These are phyloP conservation scores for Lasiodiplodia citricola DNA, from an alignment of 2,329 filamentous ascomycete species.

Conservation along the genomic window DNA sequence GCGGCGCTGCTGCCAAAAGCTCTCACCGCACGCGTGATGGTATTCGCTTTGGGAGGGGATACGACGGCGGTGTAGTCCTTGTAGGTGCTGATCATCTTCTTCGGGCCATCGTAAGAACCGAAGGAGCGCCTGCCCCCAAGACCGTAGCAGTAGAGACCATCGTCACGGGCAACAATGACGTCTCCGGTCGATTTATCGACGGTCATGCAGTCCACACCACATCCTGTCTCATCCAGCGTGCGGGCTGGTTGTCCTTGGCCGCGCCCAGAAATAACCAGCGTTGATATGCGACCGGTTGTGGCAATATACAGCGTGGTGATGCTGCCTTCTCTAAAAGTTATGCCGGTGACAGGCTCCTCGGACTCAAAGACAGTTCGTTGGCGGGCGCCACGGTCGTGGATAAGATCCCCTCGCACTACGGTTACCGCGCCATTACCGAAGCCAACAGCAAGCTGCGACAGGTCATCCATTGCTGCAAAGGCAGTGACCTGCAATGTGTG, in stretches of 20 bases:
- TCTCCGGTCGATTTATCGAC: slow-evolving; percentile 80
- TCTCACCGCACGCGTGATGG: slow-evolving; percentile 62
- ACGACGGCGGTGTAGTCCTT: slow-evolving; percentile 87
- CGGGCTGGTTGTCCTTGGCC: slow-evolving; percentile 89
- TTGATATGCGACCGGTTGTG: slow-evolving; percentile 86
- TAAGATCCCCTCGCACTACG: slow-evolving; percentile 88
- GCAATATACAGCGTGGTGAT: slow-evolving; percentile 86
- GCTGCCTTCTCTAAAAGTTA: slow-evolving; percentile 72
- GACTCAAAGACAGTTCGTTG: slow-evolving; percentile 96
- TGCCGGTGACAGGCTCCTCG: slow-evolving; percentile 91
- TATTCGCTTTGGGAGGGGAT: slow-evolving; percentile 71
- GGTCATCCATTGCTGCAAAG: slow-evolving; percentile 83
- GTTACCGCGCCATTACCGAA: slow-evolving; percentile 96
- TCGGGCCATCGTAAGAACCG: slow-evolving; percentile 89
- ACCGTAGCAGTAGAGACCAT: slow-evolving; percentile 94
- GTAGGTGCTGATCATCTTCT: slow-evolving; percentile 79
- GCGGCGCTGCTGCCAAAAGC: slow-evolving; percentile 74
- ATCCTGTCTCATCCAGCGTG: slow-evolving; percentile 86
- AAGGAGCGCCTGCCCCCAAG: slow-evolving; percentile 83
- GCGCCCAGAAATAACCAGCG: slow-evolving; percentile 82
- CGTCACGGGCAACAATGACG: slow-evolving; percentile 89
- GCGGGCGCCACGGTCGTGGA: slow-evolving; percentile 92
- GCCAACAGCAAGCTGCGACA: slow-evolving; percentile 91
- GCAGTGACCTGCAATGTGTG: slow-evolving; percentile 72
- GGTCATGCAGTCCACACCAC: slow-evolving; percentile 93